phyloP scores from a whole-genome alignment of 73 alveolate genomes.

The Halteria grandinella region DNA sequence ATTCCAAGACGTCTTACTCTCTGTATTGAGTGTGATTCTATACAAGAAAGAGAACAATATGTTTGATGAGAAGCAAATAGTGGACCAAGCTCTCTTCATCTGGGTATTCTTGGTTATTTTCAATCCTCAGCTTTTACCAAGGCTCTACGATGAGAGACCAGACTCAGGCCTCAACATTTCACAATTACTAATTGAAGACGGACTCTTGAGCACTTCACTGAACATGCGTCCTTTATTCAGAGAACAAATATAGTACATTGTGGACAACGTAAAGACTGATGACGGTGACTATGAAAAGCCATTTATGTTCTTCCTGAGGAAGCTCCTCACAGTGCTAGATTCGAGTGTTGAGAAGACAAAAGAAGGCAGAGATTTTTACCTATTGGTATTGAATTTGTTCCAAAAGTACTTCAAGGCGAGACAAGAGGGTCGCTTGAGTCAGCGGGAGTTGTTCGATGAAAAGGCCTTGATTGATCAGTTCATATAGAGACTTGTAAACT shows the following conservation, averaged over 20 bases:
- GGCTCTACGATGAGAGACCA: neutral
- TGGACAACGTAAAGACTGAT: neutral
- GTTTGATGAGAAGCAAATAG: constrained; percentile 6
- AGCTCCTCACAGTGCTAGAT: neutral
- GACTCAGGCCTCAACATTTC: neutral
- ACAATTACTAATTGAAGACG: constrained; percentile 42
- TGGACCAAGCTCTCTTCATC: neutral
- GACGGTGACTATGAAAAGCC: neutral
- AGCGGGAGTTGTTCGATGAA: neutral
- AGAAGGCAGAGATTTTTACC: constrained; percentile 18
- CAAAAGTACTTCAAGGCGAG: neutral
- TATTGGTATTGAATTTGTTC: neutral
- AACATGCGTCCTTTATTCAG: neutral
- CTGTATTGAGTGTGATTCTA: neutral
- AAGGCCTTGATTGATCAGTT: neutral
- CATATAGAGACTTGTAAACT: neutral
- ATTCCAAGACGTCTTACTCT: constrained; percentile 1
- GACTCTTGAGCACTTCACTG: neutral
- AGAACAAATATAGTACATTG: constrained; percentile 13
- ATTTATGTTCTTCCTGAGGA: constrained; percentile 10
- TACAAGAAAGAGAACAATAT: neutral
- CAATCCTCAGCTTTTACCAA: constrained; percentile 4
- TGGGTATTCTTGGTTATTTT: constrained; percentile 21
- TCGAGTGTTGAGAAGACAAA: neutral
- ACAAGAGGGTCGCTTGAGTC: neutral